These are phyloP conservation scores for Rhodosporidiobolus odoratus DNA, from an alignment of 768 basidiomycete species.

Conservation along the genomic window DNA sequence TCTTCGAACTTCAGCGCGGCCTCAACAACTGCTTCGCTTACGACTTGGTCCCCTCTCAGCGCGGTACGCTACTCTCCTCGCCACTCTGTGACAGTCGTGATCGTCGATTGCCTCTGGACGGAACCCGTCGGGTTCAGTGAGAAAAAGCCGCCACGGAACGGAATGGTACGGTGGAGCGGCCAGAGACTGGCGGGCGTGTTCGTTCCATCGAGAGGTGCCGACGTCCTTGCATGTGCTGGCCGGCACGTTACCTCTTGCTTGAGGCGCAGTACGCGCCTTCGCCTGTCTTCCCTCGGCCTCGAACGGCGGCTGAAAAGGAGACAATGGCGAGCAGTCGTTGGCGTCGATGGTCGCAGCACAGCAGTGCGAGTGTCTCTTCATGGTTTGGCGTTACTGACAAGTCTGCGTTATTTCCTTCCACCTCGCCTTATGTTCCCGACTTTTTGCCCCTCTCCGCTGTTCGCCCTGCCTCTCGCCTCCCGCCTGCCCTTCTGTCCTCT, in stretches of 20 bases:
- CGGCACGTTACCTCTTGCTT: no score
- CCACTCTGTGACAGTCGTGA: neutral
- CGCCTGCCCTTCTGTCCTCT: neutral
- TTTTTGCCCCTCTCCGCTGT: neutral
- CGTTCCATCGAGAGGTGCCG: no score
- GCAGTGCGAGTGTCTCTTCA: no score
- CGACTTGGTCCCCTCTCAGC: conserved; percentile 81
- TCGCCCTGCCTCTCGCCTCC: neutral
- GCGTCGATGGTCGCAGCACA: no score
- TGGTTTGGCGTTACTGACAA: no score
- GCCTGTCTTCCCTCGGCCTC: neutral
- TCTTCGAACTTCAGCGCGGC: conserved; percentile 98
- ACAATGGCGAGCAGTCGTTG: no score
- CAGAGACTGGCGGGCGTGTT: no score
- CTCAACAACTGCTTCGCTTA: conserved; percentile 99
- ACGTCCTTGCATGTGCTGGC: no score
- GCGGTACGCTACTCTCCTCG: conserved; percentile 14
- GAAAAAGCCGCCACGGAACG: neutral
- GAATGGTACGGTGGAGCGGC: no score
- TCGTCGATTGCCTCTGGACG: neutral
- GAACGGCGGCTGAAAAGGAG: no score
- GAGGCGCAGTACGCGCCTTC: neutral
- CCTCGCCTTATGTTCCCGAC: neutral
- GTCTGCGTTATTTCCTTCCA: no score
- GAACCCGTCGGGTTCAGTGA: neutral